These are phyloP conservation scores for Phialocephala subalpina DNA, from an alignment of 2,329 filamentous ascomycete species.

Conservation along the genomic window DNA sequence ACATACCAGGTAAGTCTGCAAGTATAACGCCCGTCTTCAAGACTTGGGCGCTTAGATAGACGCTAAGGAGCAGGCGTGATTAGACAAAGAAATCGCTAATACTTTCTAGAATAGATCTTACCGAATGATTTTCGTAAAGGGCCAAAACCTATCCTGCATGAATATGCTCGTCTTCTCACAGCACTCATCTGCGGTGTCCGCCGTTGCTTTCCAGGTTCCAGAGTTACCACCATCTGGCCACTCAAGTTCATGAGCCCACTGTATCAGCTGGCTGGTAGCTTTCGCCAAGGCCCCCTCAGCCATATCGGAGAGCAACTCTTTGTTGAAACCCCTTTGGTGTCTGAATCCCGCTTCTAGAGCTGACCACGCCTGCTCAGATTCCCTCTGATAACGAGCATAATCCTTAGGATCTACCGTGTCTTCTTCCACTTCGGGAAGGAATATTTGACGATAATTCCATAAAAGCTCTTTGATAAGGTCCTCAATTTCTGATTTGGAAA, in stretches of 20 bases:
- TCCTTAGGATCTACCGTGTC: slow-evolving; percentile 36
- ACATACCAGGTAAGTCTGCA: slow-evolving; percentile 46
- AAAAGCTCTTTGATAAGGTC: slow-evolving; percentile 21
- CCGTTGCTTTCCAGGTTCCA: slow-evolving; percentile 44
- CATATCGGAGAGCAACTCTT: slow-evolving; percentile 37
- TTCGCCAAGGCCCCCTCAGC: slow-evolving; percentile 40
- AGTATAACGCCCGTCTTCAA: slow-evolving; percentile 46
- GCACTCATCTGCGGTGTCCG: slow-evolving; percentile 44
- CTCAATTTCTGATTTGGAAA: slow-evolving; percentile 25
- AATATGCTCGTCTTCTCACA: slow-evolving; percentile 43
- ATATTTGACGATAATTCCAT: slow-evolving; percentile 19
- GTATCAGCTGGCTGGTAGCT: slow-evolving; percentile 38
- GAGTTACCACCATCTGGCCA: slow-evolving; percentile 42
- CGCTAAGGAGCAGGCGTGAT: slow-evolving; percentile 31
- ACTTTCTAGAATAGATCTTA: slow-evolving; percentile 24
- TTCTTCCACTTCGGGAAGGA: slow-evolving; percentile 31
- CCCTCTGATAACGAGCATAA: slow-evolving; percentile 38
- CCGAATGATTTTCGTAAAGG: slow-evolving; percentile 48
- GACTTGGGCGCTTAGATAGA: slow-evolving; percentile 44
- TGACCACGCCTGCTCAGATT: slow-evolving; percentile 52
- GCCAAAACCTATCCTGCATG: slow-evolving; percentile 46
- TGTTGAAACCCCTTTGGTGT: slow-evolving; percentile 40
- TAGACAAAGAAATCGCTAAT: slow-evolving; percentile 15
- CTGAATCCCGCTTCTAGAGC: slow-evolving; percentile 47
- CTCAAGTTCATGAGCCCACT: slow-evolving; percentile 43